Base-by-base conservation (phyloP, 371 early-diverging fungal genomes). In the Synchytrium microbalum region DNA sequence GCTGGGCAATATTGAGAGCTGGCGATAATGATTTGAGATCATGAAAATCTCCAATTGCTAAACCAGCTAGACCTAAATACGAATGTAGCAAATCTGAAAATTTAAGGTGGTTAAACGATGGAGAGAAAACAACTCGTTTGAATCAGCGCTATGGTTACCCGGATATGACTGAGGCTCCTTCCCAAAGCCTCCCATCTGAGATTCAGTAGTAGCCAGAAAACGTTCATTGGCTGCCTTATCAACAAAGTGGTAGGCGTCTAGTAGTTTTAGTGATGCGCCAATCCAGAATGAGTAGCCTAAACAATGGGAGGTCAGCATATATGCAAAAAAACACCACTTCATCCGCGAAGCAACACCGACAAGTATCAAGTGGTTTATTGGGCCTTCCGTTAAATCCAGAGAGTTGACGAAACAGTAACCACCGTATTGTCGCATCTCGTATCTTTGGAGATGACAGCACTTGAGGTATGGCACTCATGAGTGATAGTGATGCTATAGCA, bases 241-340 rank as follows among this genome's bases (percentile, higher is more conserved):
- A 19, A 91, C 79, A 32, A 87, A 71, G 24, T 85, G 76, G 71
- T 83, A 84, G 16, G 77, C 78, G 23, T 77, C 86, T n/a, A n/a
- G 32, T 75, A 88, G 85, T 71, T 83, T 73, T 28, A 96, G 67
- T 8, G 87, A 67, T 0, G 88, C 95, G 14, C 99, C 98, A 26
- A 98, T 82, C 99, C 99, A 99, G 74, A 95, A 99, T 8, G 96
- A 88, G 74, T 99, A 99, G 74, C n/a, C n/a, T n/a, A n/a, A n/a
- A n/a, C n/a, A n/a, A n/a, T n/a, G n/a, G n/a, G n/a, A n/a, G n/a
- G n/a, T n/a, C n/a, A n/a, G n/a, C n/a, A n/a, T n/a, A n/a, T n/a
- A n/a, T n/a, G n/a, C n/a, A n/a, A n/a, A n/a, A n/a, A n/a, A n/a
- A n/a, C n/a, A n/a, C n/a, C n/a, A n/a, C n/a, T n/a, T n/a, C n/a